Evolutionary conservation across 805 yeast genomes (phyloP), one percentile per base, ranked within the genome.

Genomic region (Lachancea waltii): DNA sequence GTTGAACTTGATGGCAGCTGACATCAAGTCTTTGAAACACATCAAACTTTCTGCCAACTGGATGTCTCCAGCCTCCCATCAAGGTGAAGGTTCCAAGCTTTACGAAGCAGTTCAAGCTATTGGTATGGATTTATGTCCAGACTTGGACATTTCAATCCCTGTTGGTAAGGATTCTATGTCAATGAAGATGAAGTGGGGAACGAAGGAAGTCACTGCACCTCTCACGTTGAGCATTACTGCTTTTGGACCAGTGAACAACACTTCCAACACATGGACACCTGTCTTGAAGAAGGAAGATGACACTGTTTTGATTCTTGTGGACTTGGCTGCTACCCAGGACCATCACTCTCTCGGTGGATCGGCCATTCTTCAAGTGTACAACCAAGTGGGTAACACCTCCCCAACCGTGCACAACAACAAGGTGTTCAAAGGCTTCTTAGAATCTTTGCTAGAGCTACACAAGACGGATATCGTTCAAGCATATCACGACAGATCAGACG

Each of bases 81-180:
- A 77, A 16, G 97, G 97, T 54, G 98, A 92, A 65, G 98, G 98
- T 44, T 73, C 94, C 36, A 89, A 86, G 46, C 70, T 92, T 45
- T 92, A 90, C 59, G 96, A 87, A 64, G 98, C 97, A 33, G 98
- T 92, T 33, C 89, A 87, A 64, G 97, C 97, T 4, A 79, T 92
- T 54, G 96, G 97, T 50, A 59, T 89, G 56, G 97, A 86, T 48
- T 71, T 94, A 53, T 92, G 98, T 65, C 97, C 97, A 16, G 90
- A 76, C 43, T 73, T 92, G 48, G 97, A 95, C 30, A 67, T 92
- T 45, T 73, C 94, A 15, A 86, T 92, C 42, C 99, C 99, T 10
- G 99, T 92, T 25, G 99, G 99, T 50, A 92, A 92, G 67, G 99
- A 92, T 63, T 87, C 97, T 24, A 87, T 92, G 96, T 87, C 97